Evolutionary conservation across 306 rosid species (phyloP).

Genomic region (Leucaena leucocephala): DNA sequence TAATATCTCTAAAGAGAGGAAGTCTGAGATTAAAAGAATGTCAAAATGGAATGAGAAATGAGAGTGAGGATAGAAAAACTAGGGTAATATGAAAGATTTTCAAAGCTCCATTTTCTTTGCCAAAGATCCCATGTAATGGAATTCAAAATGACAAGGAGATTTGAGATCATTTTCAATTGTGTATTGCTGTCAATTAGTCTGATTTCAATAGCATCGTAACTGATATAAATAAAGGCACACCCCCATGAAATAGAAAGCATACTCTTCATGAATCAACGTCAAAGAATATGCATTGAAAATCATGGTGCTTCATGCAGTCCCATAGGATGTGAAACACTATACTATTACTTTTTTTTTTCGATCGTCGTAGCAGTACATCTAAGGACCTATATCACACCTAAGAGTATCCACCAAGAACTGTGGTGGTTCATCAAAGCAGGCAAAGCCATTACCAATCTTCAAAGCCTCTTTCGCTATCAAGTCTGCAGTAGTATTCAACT

Average conservation of each 20-base stretch:
- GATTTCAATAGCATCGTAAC: neutral
- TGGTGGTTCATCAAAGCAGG: no score
- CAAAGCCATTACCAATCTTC: no score
- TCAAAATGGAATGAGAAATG: neutral
- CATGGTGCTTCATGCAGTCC: neutral
- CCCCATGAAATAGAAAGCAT: neutral
- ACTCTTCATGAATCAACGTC: neutral
- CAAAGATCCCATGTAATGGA: neutral
- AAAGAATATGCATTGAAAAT: neutral
- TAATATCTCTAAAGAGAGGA: no score
- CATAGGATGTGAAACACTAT: neutral
- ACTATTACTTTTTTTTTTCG: neutral
- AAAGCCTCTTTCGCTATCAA: no score
- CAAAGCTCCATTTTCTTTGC: neutral
- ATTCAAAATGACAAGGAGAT: neutral
- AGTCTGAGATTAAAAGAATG: neutral
- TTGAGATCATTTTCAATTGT: neutral
- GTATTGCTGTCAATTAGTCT: neutral
- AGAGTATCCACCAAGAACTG: no score
- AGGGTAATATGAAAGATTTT: neutral
- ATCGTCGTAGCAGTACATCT: no score
- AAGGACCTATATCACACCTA: no score
- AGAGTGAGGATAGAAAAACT: neutral
- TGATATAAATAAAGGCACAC: neutral
- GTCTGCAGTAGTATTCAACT: no score